Percentiles rank a stretch among this genome's conserved stretches.
These are phyloP conservation scores for Pyrus communis DNA, from an alignment of 306 rosid species.

Conservation along the genomic window DNA sequence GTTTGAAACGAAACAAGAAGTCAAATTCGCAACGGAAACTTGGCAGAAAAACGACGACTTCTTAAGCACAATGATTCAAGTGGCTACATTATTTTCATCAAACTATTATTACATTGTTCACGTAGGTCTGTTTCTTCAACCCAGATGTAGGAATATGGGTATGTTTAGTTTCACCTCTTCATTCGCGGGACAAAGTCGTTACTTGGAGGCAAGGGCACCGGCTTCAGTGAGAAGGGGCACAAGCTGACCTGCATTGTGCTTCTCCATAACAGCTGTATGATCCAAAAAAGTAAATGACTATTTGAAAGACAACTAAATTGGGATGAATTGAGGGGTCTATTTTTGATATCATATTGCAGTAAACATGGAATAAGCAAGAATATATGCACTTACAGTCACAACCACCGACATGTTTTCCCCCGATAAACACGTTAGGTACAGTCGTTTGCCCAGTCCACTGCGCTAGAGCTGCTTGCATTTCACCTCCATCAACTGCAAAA, in stretches of 20 bases:
- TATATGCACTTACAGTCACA: conserved; percentile 30
- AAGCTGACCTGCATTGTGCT: conserved; percentile 49
- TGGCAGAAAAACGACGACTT: neutral
- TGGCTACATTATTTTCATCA: neutral
- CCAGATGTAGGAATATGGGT: neutral
- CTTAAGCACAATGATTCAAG: neutral
- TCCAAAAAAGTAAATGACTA: neutral
- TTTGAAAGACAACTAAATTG: neutral
- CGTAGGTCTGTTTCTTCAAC: neutral
- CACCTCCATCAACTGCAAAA: conserved; percentile 50
- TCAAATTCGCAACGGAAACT: neutral
- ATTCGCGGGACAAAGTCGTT: conserved; percentile 19
- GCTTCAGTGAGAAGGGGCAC: conserved; percentile 60
- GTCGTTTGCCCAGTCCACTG: conserved; percentile 41
- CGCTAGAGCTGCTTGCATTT: conserved; percentile 51
- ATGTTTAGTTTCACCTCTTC: neutral
- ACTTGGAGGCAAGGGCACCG: conserved; percentile 44
- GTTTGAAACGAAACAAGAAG: neutral
- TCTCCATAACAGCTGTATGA: conserved; percentile 55
- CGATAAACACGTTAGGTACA: conserved; percentile 80
- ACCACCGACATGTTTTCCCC: conserved; percentile 52
- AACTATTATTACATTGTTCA: neutral
- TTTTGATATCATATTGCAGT: neutral
- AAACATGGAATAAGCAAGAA: neutral
- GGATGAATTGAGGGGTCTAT: neutral